A percentile compares a stretch with the other conserved stretches of the same genome.
Conservation (phyloP, 176 grass and related monocot genomes). For the Avena eriantha region DNA sequence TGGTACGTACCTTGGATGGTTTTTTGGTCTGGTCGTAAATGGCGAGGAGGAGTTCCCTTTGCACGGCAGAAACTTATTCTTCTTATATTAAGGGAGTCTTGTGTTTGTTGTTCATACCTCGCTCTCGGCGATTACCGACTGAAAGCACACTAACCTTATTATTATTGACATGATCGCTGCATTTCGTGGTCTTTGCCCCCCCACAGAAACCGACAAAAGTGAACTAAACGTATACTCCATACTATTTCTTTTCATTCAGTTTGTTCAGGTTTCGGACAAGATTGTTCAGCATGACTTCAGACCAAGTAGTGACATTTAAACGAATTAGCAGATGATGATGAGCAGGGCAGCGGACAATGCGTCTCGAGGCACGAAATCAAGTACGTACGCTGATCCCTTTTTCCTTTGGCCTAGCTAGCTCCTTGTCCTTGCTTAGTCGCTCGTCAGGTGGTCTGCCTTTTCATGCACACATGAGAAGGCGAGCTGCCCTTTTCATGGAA, state of each 20-base stretch:
- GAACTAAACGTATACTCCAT: background rate
- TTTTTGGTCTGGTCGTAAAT: background rate
- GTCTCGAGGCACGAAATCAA: background rate
- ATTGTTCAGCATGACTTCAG: background rate
- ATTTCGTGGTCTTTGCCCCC: slow-evolving; percentile 10
- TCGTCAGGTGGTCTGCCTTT: slow-evolving; percentile 18
- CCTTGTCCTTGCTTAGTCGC: background rate
- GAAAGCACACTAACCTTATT: slow-evolving; percentile 13
- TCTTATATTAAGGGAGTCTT: background rate
- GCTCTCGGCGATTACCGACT: background rate
- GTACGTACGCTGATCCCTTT: background rate
- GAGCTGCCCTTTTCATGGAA: slow-evolving; percentile 11
- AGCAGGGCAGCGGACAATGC: background rate
- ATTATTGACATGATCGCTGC: slow-evolving; percentile 22
- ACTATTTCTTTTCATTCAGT: background rate
- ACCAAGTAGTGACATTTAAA: background rate
- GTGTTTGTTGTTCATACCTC: slow-evolving; percentile 3
- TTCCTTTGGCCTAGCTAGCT: background rate
- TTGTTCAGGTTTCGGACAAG: slow-evolving; percentile 45
- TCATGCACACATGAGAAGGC: background rate
- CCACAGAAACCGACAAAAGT: background rate
- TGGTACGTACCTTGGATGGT: background rate
- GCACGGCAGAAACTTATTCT: background rate
- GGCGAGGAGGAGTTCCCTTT: background rate
- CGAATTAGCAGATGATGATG: background rate